Conservation (phyloP, 371 early-diverging fungal species). For the Rhizopus microsporus region DNA sequence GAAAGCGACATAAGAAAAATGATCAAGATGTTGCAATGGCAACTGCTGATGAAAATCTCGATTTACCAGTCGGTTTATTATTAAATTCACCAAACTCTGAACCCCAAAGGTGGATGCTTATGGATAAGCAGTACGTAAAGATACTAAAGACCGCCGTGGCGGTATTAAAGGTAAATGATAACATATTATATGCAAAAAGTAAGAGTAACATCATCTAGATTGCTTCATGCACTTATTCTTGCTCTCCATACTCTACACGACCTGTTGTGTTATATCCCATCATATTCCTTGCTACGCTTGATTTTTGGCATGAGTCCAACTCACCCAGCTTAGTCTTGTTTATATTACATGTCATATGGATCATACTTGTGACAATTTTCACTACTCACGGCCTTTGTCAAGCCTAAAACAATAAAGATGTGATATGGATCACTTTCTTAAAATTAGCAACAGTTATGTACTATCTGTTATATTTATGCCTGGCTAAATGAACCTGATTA, state of each 20-base stretch:
- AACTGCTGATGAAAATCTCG: neutral
- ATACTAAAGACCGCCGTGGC: slow-evolving; percentile 30
- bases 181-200: neutral
- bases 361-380: slow-evolving; percentile 13
- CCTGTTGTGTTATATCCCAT: slow-evolving; percentile 39
- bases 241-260: slow-evolving; percentile 42
- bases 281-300: slow-evolving; percentile 38
- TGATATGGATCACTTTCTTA: slow-evolving; percentile 11
- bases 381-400: slow-evolving; percentile 21
- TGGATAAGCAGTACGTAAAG: slow-evolving; percentile 7
- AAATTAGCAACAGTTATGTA: neutral
- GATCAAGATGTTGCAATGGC: slow-evolving; percentile 1
- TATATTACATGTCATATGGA: slow-evolving; percentile 19
- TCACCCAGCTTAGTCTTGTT: slow-evolving; percentile 24
- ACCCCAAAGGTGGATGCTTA: neutral
- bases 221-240: slow-evolving; percentile 43
- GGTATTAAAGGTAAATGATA: slow-evolving; percentile 29
- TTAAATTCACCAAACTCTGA: slow-evolving; percentile 11
- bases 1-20: slow-evolving; percentile 2
- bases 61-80: slow-evolving; percentile 2
- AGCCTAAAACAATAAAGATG: slow-evolving; percentile 7
- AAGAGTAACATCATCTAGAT: slow-evolving; percentile 23
- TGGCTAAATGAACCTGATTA: too few relatives aligned
- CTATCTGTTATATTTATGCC: too few relatives aligned
- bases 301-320: slow-evolving; percentile 36